Conservation (phyloP, 306 rosid species). For the Gillenia trifoliata region DNA sequence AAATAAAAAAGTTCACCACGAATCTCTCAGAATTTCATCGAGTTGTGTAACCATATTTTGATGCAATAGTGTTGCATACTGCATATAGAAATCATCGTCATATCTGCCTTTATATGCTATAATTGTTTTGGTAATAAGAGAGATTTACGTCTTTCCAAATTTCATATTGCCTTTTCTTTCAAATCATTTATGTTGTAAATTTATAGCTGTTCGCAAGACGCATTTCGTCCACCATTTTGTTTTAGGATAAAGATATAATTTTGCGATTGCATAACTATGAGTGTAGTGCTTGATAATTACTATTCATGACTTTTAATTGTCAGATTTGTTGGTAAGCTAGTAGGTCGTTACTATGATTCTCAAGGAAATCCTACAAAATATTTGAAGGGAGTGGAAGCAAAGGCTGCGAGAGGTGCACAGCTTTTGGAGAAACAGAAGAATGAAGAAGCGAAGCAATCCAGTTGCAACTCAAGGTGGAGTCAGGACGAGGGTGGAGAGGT, state of each 20-base stretch:
- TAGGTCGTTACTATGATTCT: conserved; percentile 73
- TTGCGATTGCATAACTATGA: no score
- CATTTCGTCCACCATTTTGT: neutral
- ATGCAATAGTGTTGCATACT: neutral
- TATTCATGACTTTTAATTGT: conserved; percentile 13
- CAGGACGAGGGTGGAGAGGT: conserved; percentile 94
- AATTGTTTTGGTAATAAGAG: neutral
- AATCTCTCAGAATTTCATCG: neutral
- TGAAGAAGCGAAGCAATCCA: conserved; percentile 80
- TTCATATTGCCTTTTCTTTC: neutral
- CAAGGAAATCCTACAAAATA: conserved; percentile 76
- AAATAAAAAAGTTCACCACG: neutral
- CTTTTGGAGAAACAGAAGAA: conserved; percentile 84
- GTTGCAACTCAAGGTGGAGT: conserved; percentile 94
- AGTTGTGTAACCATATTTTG: neutral
- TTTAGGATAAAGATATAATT: no score
- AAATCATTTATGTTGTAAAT: neutral
- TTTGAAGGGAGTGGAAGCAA: conserved; percentile 89
- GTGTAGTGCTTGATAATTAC: no score
- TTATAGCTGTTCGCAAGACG: neutral
- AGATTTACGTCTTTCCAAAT: neutral
- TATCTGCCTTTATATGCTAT: neutral
- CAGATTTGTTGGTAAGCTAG: conserved; percentile 79
- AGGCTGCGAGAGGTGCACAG: conserved; percentile 92
- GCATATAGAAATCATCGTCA: neutral